Conservation (phyloP, 768 basidiomycete species). For the Suillus fuscotomentosus region DNA sequence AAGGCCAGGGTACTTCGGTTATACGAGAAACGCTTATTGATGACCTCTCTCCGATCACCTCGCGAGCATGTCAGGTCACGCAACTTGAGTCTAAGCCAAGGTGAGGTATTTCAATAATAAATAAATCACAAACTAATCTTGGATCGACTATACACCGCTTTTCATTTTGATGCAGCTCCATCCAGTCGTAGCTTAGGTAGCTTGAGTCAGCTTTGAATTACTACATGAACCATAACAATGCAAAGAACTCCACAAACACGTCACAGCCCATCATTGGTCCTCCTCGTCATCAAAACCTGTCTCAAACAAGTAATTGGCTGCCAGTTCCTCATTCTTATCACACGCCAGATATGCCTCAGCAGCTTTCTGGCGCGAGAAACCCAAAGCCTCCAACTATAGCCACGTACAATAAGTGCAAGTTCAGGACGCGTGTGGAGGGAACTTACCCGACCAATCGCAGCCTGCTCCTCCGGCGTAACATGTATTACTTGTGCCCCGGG, state of each 20-base stretch:
- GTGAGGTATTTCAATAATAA: not conserved
- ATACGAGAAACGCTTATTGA: not conserved
- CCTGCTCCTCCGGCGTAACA: constrained; percentile 84
- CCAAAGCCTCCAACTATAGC: constrained; percentile 76
- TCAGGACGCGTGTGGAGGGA: not conserved
- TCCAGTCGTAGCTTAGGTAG: not conserved
- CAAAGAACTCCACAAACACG: constrained; percentile 1
- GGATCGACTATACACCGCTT: not conserved
- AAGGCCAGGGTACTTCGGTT: not conserved
- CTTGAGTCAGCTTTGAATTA: not conserved
- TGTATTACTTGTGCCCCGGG: constrained; percentile 65
- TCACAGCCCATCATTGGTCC: constrained; percentile 4
- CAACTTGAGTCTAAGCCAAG: not conserved
- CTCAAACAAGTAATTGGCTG: constrained; percentile 93
- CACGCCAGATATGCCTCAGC: constrained; percentile 92
- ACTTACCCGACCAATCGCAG: constrained; percentile 86
- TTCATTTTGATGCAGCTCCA: not conserved
- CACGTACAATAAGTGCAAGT: constrained; percentile 1
- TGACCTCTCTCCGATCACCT: not conserved
- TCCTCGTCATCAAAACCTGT: constrained; percentile 49
- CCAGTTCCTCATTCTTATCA: constrained; percentile 95
- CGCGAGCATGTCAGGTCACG: too few species aligned
- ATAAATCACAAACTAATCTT: not conserved
- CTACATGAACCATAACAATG: constrained; percentile 6
- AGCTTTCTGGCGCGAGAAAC: constrained; percentile 80